Evolutionary conservation across 2,329 filamentous ascomycete species (phyloP), one percentile per base, ranked within the genome.

Genomic region (Diaporthe vaccinii): DNA sequence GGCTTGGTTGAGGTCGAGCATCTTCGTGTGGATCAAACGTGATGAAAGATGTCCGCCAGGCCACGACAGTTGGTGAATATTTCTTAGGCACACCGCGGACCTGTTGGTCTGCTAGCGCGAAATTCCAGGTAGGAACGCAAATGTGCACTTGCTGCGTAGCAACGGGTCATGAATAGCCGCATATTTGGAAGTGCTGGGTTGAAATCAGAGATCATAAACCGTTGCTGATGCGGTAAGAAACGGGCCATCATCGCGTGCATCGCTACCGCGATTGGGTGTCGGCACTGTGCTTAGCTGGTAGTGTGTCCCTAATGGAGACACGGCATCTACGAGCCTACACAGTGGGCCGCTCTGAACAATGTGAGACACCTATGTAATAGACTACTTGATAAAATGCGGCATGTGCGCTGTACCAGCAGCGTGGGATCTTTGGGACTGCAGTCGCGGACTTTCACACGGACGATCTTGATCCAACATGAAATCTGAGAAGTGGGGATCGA

Each of bases 401-500:
- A 53, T 51, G 44, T 25, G 62, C 28, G 25, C 22, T 25, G 3
- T 17, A 25, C 31, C 14, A 12, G 31, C 22, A 17, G 22, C 20
- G 17, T n/a, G 14, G 10, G 15, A 53, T 39, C 31, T 14, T 28
- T 20, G 22, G 31, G n/a, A 39, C 59, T 46, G 39, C 46, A 9
- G 62, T 31, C 25, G 44, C 34, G 31, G 17, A 22, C 49, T 69
- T 55, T 31, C 17, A 69, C 25, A 15, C n/a, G n/a, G 65, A 31
- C 49, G 28, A 69, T 69, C 49, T 15, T 55, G 65, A 41, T 69
- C 5, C 49, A 28, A 69, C 31, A 41, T 69, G 49, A 55, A 55
- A 55, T 34, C 49, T 69, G 49, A 55, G n/a, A 41, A 28, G 49
- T 69, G 65, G 65, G n/a, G 46, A 28, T 39, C n/a, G 65, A 69